Conservation (phyloP, 352 stramenopile species). For the Globisporangium nunn region DNA sequence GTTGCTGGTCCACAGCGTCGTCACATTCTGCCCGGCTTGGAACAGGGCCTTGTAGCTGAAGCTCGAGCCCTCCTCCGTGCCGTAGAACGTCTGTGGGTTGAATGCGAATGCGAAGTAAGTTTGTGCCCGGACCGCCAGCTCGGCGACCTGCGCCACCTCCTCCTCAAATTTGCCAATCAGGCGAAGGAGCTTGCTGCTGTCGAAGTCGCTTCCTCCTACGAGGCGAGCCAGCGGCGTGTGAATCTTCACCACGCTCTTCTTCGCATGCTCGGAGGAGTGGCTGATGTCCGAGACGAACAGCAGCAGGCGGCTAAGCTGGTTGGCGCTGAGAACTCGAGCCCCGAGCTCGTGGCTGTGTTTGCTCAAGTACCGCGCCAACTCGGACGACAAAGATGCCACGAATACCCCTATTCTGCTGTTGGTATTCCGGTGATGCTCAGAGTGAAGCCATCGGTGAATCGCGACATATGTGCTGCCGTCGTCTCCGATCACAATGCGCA, state of each 20-base stretch:
- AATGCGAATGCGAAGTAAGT: constrained; percentile 6
- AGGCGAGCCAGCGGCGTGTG: constrained; percentile 9
- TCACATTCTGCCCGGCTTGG: not conserved
- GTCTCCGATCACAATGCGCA: constrained; percentile 20
- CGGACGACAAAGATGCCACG: constrained; percentile 6
- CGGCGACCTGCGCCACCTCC: constrained; percentile 16
- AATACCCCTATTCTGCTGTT: not conserved
- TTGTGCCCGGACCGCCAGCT: not conserved
- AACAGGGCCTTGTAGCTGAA: constrained; percentile 23
- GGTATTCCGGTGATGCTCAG: not conserved
- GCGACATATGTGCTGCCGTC: constrained; percentile 20
- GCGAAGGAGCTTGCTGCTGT: constrained; percentile 23
- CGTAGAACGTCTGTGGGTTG: constrained; percentile 6
- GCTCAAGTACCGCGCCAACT: constrained; percentile 16
- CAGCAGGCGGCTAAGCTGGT: constrained; percentile 34
- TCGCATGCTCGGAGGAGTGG: not conserved
- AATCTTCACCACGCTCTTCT: not conserved
- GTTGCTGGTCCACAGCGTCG: constrained; percentile 8
- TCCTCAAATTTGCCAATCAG: constrained; percentile 36
- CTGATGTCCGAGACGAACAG: constrained; percentile 30
- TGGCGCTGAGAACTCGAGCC: constrained; percentile 11
- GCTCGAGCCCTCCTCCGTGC: constrained; percentile 8
- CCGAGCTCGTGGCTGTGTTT: not conserved
- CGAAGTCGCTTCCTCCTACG: not conserved
- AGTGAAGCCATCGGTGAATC: constrained; percentile 26